These are phyloP conservation scores for Fusarium sp. DNA, from an alignment of 2,329 filamentous ascomycete genomes.

Conservation along the genomic window DNA sequence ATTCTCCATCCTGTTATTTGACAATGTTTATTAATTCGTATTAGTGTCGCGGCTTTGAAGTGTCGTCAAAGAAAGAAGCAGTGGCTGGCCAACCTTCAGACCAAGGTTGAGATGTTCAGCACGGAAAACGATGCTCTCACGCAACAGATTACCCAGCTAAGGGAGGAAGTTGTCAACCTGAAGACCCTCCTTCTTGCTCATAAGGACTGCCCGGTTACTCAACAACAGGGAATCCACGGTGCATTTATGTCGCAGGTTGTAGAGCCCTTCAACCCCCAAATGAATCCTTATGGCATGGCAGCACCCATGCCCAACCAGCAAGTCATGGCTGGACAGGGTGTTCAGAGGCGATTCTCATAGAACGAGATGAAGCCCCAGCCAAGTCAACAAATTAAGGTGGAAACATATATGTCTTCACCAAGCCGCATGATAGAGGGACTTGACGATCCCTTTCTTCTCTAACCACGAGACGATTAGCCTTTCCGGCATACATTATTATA, in stretches of 20 bases:
- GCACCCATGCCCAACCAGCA: conserved; percentile 63
- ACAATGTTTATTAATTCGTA: conserved; percentile 7
- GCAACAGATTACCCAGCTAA: conserved; percentile 82
- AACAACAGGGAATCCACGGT: conserved; percentile 76
- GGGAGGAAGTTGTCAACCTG: conserved; percentile 93
- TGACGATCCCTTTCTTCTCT: conserved; percentile 42
- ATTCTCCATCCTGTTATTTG: neutral
- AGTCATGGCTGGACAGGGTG: conserved; percentile 66
- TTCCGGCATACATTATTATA: conserved; percentile 34
- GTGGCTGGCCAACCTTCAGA: conserved; percentile 94
- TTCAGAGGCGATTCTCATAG: conserved; percentile 69
- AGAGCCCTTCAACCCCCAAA: conserved; percentile 65
- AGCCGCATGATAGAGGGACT: conserved; percentile 21
- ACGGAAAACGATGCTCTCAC: conserved; percentile 91
- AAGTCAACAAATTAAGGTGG: conserved; percentile 12
- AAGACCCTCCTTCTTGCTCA: conserved; percentile 94
- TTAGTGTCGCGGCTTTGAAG: conserved; percentile 92
- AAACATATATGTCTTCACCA: conserved; percentile 14
- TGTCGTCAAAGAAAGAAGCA: conserved; percentile 99
- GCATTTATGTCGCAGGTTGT: conserved; percentile 68
- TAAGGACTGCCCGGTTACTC: conserved; percentile 94
- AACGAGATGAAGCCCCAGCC: conserved; percentile 32
- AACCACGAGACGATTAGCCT: conserved; percentile 19
- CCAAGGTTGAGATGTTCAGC: conserved; percentile 93
- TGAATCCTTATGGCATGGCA: conserved; percentile 70